Evolutionary conservation across 257 asterid genomes (phyloP).

Genomic region (Solanum tacnaense): DNA sequence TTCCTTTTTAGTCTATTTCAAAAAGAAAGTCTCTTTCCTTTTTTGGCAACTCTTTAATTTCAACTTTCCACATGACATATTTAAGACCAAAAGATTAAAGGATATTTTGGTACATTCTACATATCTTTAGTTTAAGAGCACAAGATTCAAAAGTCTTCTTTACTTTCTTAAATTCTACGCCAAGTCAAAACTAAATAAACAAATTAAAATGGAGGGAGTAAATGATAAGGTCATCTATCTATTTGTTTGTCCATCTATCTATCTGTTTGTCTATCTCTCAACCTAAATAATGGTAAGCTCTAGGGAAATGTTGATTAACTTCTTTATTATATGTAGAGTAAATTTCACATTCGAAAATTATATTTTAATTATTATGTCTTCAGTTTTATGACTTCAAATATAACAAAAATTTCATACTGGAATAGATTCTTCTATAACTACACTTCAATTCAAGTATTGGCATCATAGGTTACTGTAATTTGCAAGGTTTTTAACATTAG

Average conservation of each 20-base stretch:
- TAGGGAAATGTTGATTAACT: not conserved
- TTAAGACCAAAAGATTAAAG: not conserved
- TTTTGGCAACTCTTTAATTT: no score
- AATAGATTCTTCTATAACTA: not conserved
- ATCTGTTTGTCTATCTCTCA: not conserved
- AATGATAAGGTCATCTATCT: not conserved
- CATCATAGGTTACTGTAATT: not conserved
- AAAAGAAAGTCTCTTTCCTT: not conserved
- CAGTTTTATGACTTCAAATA: not conserved
- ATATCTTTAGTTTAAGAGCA: not conserved
- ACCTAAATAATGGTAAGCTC: not conserved
- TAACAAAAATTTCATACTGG: not conserved
- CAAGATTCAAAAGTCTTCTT: not conserved
- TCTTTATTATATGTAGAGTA: not conserved
- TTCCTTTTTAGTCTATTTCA: not conserved
- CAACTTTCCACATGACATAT: not conserved
- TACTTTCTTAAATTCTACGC: not conserved
- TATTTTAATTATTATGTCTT: not conserved
- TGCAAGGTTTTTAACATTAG: not conserved
- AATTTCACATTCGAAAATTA: not conserved
- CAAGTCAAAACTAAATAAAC: not conserved
- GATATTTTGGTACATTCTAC: not conserved
- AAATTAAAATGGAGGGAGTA: not conserved
- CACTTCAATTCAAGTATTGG: not conserved
- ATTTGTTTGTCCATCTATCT: not conserved